Evolutionary conservation across 139 green algal genomes (phyloP).

Genomic region (Dunaliella primolecta): DNA sequence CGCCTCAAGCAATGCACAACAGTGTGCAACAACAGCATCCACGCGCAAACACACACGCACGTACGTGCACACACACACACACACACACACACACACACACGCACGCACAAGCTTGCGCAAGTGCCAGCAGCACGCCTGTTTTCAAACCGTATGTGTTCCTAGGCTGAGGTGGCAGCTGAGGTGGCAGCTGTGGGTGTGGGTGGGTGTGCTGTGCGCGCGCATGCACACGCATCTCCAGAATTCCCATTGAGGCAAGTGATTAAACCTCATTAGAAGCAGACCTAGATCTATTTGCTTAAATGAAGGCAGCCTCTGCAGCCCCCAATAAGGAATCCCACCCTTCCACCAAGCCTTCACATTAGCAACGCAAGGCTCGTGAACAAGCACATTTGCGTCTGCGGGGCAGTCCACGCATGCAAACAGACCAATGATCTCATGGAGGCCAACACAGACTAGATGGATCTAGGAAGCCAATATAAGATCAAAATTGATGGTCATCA

Average conservation of each 20-base stretch:
- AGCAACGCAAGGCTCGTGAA: too few relatives aligned
- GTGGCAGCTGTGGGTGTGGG: background rate
- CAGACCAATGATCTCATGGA: too few relatives aligned
- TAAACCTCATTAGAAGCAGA: background rate
- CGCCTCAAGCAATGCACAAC: too few relatives aligned
- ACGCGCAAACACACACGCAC: background rate
- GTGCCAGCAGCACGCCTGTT: constrained; percentile 44
- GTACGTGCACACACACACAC: background rate
- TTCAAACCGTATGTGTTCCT: background rate
- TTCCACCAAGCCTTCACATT: too few relatives aligned
- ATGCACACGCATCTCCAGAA: background rate
- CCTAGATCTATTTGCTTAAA: background rate
- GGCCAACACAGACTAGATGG: too few relatives aligned
- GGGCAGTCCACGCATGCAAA: too few relatives aligned
- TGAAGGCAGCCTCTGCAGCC: too few relatives aligned
- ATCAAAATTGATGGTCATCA: too few relatives aligned
- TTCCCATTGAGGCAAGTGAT: background rate
- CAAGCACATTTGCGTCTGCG: too few relatives aligned
- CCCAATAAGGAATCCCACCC: too few relatives aligned
- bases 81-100: background rate
- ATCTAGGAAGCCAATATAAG: too few relatives aligned
- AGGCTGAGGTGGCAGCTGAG: background rate
- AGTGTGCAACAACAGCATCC: too few relatives aligned
- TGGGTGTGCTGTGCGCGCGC: background rate
- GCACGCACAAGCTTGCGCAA: constrained; percentile 14